These are phyloP conservation scores for Phialophora expanda DNA, from an alignment of 2,329 filamentous ascomycete genomes.

Conservation along the genomic window DNA sequence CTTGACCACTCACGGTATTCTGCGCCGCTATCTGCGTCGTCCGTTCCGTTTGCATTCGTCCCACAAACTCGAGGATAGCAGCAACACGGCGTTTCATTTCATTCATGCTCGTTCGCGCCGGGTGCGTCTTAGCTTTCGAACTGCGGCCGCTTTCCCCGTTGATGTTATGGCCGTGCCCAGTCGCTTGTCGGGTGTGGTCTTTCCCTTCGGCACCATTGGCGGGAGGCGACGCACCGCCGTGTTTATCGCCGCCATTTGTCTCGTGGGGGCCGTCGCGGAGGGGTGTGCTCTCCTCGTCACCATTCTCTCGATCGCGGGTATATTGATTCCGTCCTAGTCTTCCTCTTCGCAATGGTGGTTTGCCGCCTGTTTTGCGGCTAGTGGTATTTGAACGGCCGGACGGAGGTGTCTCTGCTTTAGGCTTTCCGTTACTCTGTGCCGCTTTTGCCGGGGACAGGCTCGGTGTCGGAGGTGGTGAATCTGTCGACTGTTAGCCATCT, in stretches of 20 bases:
- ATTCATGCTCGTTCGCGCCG: conserved; percentile 73
- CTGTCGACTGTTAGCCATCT: conserved; percentile 48
- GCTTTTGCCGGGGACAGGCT: conserved; percentile 60
- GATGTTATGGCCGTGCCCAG: conserved; percentile 54
- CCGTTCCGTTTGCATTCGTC: conserved; percentile 87
- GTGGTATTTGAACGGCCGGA: conserved; percentile 52
- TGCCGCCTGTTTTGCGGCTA: conserved; percentile 64
- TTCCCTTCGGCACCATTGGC: conserved; percentile 44
- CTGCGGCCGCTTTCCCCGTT: conserved; percentile 62
- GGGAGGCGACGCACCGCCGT: conserved; percentile 42
- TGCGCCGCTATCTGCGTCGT: conserved; percentile 52
- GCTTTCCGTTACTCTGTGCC: conserved; percentile 46
- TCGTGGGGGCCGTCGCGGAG: conserved; percentile 41
- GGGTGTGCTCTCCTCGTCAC: conserved; percentile 51
- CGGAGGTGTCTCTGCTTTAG: conserved; percentile 52
- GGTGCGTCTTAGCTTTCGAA: conserved; percentile 64
- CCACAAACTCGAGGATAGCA: conserved; percentile 87
- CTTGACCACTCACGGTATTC: conserved; percentile 42
- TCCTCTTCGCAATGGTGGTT: conserved; percentile 69
- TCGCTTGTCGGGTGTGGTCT: not conserved
- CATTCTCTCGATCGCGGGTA: conserved; percentile 72
- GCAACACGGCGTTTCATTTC: conserved; percentile 86
- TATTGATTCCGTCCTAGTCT: conserved; percentile 79
- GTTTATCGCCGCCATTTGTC: conserved; percentile 27
- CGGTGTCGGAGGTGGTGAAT: conserved; percentile 73